Percentiles rank a stretch among this genome's conserved stretches.
Conservation (phyloP, 345 rosid species). For the Trapa bicornis region DNA sequence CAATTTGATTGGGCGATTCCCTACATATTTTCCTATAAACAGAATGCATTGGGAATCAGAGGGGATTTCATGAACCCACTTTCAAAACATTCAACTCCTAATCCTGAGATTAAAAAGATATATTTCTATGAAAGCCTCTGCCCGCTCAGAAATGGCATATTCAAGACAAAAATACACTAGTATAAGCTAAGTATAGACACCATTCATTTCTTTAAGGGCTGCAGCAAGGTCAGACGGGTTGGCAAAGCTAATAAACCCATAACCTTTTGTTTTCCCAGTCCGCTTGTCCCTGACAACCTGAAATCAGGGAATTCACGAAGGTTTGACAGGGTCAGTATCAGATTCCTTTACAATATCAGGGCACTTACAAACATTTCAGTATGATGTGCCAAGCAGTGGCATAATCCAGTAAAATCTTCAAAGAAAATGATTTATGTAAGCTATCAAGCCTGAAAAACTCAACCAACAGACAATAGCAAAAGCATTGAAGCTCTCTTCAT, state of each 20-base stretch:
- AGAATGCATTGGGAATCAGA: not conserved
- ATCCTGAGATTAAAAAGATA: not conserved
- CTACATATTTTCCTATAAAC: constrained; percentile 80
- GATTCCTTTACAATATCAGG: not conserved
- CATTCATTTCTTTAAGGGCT: constrained; percentile 93
- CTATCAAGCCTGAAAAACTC: not conserved
- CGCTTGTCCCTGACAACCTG: constrained; percentile 97
- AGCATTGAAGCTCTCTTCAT: not conserved
- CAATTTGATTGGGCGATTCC: constrained; percentile 87
- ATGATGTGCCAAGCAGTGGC: not conserved
- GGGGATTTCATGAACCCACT: not conserved
- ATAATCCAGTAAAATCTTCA: not conserved
- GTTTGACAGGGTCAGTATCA: not conserved
- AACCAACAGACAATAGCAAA: not conserved
- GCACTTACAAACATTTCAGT: not conserved
- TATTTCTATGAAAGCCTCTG: not conserved
- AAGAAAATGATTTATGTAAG: no score
- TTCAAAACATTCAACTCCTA: no score
- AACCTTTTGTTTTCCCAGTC: constrained; percentile 96
- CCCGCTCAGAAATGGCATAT: not conserved
- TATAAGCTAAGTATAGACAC: constrained; percentile 17
- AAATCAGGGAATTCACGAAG: not conserved
- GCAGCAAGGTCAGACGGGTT: constrained; percentile 80
- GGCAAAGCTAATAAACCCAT: constrained; percentile 92
- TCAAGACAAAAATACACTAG: not conserved